Conservation (phyloP, 306 rosid species). For the Cucurbita pepo region DNA sequence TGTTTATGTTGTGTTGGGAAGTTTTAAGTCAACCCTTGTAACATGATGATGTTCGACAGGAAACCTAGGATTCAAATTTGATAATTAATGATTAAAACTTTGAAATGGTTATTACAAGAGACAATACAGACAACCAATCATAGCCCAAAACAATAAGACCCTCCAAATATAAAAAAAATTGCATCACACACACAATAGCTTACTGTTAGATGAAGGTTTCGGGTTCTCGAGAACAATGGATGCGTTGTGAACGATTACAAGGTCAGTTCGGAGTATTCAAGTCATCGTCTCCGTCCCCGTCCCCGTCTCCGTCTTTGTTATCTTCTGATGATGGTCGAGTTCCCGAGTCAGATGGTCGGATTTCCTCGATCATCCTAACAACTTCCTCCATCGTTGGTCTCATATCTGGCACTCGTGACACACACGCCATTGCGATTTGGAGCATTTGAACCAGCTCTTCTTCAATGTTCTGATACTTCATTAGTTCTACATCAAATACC, state of each 20-base stretch:
- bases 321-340: constrained; percentile 29
- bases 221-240: neutral
- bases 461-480: constrained; percentile 58
- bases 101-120: neutral
- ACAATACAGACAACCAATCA: neutral
- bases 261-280: constrained; percentile 15
- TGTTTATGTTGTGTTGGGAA: neutral
- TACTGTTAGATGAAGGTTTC: constrained; percentile 2
- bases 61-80: neutral
- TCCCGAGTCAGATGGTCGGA: constrained; percentile 28
- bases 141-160: neutral
- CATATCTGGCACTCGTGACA: constrained; percentile 48
- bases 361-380: constrained; percentile 54
- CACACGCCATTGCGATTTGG: constrained; percentile 89
- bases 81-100: neutral
- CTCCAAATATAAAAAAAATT: constrained; percentile 11
- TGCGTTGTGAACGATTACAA: constrained; percentile 19
- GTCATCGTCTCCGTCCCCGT: constrained; percentile 7
- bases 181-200: neutral
- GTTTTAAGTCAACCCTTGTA: neutral
- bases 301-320: constrained; percentile 8
- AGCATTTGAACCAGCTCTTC: constrained; percentile 92
- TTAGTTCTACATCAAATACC: constrained; percentile 82
- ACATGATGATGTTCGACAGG: neutral
- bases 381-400: constrained; percentile 83